These are phyloP conservation scores for Crithidia bombi DNA, from an alignment of 208 protist genomes.

Conservation along the genomic window DNA sequence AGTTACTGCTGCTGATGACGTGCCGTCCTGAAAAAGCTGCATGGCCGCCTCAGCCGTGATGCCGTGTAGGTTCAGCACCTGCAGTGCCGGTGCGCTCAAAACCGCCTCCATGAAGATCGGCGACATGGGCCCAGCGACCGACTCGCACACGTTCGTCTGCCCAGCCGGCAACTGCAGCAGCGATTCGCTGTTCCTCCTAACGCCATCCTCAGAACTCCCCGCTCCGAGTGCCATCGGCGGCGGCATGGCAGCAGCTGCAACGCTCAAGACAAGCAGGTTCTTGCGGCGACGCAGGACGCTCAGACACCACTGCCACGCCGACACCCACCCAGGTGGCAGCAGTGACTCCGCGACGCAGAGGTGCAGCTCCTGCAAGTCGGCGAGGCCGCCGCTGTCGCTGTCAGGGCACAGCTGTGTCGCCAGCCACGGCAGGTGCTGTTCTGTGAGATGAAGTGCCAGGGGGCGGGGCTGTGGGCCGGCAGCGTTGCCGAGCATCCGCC, in stretches of 20 bases:
- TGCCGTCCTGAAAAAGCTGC: conserved; percentile 13
- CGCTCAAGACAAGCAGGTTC: conserved; percentile 37
- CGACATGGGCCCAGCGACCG: neutral
- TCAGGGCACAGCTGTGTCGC: conserved; percentile 40
- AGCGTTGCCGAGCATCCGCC: conserved; percentile 26
- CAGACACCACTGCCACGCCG: conserved; percentile 54
- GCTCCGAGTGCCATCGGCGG: conserved; percentile 2
- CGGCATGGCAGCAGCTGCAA: conserved; percentile 1
- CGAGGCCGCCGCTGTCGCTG: conserved; percentile 29
- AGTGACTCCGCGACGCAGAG: conserved; percentile 32
- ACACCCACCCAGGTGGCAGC: conserved; percentile 31
- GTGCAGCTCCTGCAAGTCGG: conserved; percentile 54
- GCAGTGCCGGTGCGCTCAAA: conserved; percentile 1
- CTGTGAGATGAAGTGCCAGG: conserved; percentile 59
- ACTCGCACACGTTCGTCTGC: neutral
- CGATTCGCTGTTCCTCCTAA: neutral
- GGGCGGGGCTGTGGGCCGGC: conserved; percentile 26
- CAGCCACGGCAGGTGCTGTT: conserved; percentile 60
- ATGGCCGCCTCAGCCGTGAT: conserved; percentile 16
- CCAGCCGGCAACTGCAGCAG: neutral
- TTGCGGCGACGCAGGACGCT: conserved; percentile 28
- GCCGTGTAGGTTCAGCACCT: conserved; percentile 34
- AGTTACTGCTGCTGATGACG: too few relatives aligned
- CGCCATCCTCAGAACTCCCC: neutral
- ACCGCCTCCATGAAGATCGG: neutral